Percentiles rank a stretch among this genome's conserved stretches.
phyloP scores from a whole-genome alignment of 176 grass and related monocot genomes.

The Juncus effusus region DNA sequence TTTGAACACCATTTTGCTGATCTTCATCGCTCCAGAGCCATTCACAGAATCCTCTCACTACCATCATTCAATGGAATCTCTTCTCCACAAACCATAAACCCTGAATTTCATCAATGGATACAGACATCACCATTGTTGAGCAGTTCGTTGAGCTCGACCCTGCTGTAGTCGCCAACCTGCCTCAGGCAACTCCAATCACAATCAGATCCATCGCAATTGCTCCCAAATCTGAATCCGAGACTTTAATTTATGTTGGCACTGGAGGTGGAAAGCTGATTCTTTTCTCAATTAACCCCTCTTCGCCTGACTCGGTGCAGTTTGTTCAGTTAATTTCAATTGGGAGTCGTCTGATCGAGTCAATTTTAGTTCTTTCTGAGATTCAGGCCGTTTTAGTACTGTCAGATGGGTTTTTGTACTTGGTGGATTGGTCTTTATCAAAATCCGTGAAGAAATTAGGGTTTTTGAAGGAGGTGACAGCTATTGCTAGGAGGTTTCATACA shows the following conservation, averaged over 20 bases:
- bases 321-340: conserved; percentile 45
- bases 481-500: conserved; percentile 40
- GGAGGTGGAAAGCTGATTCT: conserved; percentile 86
- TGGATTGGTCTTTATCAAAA: conserved; percentile 52
- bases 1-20: too few species aligned
- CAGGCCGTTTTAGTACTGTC: conserved; percentile 57
- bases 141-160: conserved; percentile 64
- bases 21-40: neutral
- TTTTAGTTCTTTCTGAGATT: conserved; percentile 63
- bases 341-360: conserved; percentile 47
- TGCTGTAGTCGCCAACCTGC: conserved; percentile 51
- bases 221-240: conserved; percentile 31
- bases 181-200: conserved; percentile 54
- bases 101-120: conserved; percentile 10
- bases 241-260: conserved; percentile 72
- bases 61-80: conserved; percentile 11
- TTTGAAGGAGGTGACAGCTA: conserved; percentile 49
- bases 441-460: conserved; percentile 66
- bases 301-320: conserved; percentile 39
- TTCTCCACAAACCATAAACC: neutral
- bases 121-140: conserved; percentile 47
- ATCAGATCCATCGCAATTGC: conserved; percentile 59
- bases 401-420: conserved; percentile 58
- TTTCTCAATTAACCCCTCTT: conserved; percentile 36
- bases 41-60: conserved; percentile 2